Conservation (phyloP, 768 basidiomycete genomes). For the Trametes coccinea region DNA sequence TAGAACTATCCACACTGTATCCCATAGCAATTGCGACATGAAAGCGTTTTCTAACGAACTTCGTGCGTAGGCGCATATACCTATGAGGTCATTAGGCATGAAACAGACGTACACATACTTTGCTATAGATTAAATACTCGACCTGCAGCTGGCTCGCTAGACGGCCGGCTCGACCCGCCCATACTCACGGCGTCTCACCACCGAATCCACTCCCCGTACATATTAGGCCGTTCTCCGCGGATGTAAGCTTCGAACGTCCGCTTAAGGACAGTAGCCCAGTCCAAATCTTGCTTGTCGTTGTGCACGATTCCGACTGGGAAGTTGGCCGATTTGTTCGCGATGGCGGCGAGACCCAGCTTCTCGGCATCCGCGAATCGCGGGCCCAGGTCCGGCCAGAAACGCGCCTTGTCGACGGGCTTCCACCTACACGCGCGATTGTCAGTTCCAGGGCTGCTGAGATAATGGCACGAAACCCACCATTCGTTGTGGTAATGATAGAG, state of each 20-base stretch:
- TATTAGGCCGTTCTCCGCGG: conserved; percentile 88
- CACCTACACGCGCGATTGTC: conserved; percentile 58
- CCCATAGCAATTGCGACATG: conserved; percentile 9
- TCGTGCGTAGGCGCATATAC: neutral
- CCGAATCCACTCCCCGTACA: conserved; percentile 84
- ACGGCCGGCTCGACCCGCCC: too few species aligned
- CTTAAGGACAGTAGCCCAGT: conserved; percentile 94
- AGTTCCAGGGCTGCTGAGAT: neutral
- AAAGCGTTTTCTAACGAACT: neutral
- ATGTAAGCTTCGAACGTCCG: conserved; percentile 93
- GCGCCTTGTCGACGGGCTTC: conserved; percentile 88
- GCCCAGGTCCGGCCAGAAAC: conserved; percentile 95
- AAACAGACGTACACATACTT: neutral
- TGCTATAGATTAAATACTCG: too few species aligned
- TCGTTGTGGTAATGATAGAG: conserved; percentile 96
- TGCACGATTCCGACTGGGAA: conserved; percentile 10
- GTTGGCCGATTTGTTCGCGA: conserved; percentile 1
- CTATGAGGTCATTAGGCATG: conserved; percentile 1
- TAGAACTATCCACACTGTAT: conserved; percentile 20
- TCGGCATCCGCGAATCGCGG: conserved; percentile 75
- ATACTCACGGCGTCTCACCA: conserved; percentile 35
- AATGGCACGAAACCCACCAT: conserved; percentile 54
- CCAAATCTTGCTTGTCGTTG: conserved; percentile 75
- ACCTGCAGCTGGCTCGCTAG: too few species aligned
- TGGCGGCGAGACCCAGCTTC: conserved; percentile 54